Conservation (phyloP, 345 rosid genomes). For the sweet orange (Citrus sinensis) region DVS_A1.0 CM039163.1:46843001-46843500, state of each 20-base stretch:
- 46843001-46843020: slow-evolving; percentile 10
- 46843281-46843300: slow-evolving; percentile 48
- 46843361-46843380: slow-evolving; percentile 62
- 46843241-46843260: slow-evolving; percentile 55
- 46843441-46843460: slow-evolving; percentile 50
- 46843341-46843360: slow-evolving; percentile 48
- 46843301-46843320: slow-evolving; percentile 51
- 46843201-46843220: slow-evolving; percentile 63
- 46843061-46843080: slow-evolving; percentile 31
- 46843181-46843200: slow-evolving; percentile 50
- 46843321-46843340: slow-evolving; percentile 60
- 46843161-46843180: slow-evolving; percentile 61
- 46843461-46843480: slow-evolving; percentile 34
- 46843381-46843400: slow-evolving; percentile 38
- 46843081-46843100: slow-evolving; percentile 42
- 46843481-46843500: slow-evolving; percentile 48
- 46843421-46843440: slow-evolving; percentile 44
- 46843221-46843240: slow-evolving; percentile 63
- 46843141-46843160: slow-evolving; percentile 56
- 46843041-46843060: slow-evolving; percentile 27
- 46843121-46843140: slow-evolving; percentile 53
- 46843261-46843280: slow-evolving; percentile 60
- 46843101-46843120: slow-evolving; percentile 40
- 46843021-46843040: slow-evolving; percentile 19
- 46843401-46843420: slow-evolving; percentile 38